phyloP scores from a whole-genome alignment of 441 rosid genomes.

The Corymbia citriodora region DNA sequence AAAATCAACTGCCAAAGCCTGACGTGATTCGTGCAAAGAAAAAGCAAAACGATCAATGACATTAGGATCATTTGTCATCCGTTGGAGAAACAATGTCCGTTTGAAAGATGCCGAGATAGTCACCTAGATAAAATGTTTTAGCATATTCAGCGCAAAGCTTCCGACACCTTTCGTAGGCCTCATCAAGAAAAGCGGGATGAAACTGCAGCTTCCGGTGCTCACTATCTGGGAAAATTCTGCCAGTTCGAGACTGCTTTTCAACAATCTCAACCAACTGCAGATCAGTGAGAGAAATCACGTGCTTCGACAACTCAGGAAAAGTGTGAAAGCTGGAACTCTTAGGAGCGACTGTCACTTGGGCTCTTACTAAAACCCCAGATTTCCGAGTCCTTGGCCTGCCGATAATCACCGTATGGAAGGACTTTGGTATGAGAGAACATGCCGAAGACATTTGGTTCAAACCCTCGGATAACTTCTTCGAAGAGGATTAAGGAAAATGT shows the following conservation, averaged over 20 bases:
- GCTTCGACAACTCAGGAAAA: constrained; percentile 15
- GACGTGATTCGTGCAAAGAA: not conserved
- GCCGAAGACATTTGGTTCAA: constrained; percentile 19
- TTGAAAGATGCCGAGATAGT: not conserved
- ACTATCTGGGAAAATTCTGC: constrained; percentile 1
- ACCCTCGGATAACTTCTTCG: not conserved
- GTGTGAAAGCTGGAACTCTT: not conserved
- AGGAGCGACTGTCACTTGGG: constrained; percentile 25
- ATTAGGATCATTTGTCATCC: not conserved
- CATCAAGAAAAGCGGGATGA: constrained; percentile 37
- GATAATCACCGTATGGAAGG: constrained; percentile 5
- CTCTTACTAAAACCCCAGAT: constrained; percentile 1
- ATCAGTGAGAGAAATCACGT: constrained; percentile 27
- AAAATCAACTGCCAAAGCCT: not conserved
- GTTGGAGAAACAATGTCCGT: not conserved
- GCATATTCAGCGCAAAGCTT: constrained; percentile 50
- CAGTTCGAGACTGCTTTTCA: constrained; percentile 23
- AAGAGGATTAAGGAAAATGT: not conserved
- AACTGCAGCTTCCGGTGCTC: constrained; percentile 23
- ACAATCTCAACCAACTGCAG: constrained; percentile 26
- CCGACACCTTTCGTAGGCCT: constrained; percentile 41
- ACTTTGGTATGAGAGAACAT: constrained; percentile 19
- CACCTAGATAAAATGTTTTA: constrained; percentile 58
- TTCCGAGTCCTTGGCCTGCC: not conserved
- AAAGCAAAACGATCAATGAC: not conserved